Evolutionary conservation across 306 rosid genomes (phyloP), one percentile per base, ranked within the genome.

Genomic region (Casuarina glauca): DNA sequence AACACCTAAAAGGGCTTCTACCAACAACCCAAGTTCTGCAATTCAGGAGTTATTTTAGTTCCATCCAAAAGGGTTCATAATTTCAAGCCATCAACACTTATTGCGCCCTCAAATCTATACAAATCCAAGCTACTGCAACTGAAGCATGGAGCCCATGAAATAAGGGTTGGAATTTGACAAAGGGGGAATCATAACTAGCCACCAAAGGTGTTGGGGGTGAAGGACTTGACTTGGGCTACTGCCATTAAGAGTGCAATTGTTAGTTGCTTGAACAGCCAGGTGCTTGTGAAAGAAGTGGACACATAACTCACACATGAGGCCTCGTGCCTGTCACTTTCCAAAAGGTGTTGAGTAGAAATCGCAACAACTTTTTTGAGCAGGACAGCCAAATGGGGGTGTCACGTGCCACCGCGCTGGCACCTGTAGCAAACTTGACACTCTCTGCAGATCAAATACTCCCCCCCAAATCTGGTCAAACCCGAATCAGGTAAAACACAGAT

Each of bases 301-400:
- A 3, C 38, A 60, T 17, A 60, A 3, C 70, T 6, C n/a, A 16
- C 85, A 78, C 85, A 74, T 57, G 86, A 81, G 51, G 39, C 76
- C 83, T 83, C 78, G 76, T 83, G 84, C n/a, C 70, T 2, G 73
- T 61, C 79, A 78, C 87, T 85, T 61, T 85, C 26, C 2, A 74
- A 72, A 69, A 53, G 57, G 66, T n/a, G 50, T 55, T 61, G 20
- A 54, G 1, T 6, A 19, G 13, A 66, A 16, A 66, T 45, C 16
- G 71, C 48, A 42, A 53, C 70, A 43, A 16, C 4, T 49, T 32
- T 55, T 26, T 0, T 36, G 13, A 26, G 44, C 79, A 66, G 48
- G 78, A 64, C 77, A 69, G 52, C 7, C 60, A 13, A 6, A 3
- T 26, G 38, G 70, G 66, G n/a, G 20, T 1, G 70, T 82, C 90